Evolutionary conservation across 495 filamentous ascomycete genomes (phyloP).

Genomic region (Immersiella caudata): DNA sequence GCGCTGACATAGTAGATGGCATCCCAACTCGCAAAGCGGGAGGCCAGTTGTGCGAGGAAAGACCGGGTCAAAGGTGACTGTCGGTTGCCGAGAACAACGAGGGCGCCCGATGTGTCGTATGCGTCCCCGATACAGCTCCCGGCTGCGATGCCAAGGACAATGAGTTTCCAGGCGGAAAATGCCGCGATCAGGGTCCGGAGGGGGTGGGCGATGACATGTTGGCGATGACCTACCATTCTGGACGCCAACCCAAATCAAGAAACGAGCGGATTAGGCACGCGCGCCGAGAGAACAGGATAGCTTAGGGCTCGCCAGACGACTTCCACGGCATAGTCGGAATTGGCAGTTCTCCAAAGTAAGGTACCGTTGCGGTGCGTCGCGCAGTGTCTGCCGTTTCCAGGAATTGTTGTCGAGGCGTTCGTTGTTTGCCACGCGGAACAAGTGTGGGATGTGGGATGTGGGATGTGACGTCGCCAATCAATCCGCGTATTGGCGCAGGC

Average conservation of each 20-base stretch:
- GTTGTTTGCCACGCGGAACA: conserved; percentile 14
- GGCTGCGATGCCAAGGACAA: conserved; percentile 67
- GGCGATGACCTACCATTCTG: conserved; percentile 15
- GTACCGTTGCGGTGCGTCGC: not conserved
- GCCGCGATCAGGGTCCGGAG: conserved; percentile 37
- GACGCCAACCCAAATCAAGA: not conserved
- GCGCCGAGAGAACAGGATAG: not conserved
- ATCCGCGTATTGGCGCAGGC: conserved; percentile 3
- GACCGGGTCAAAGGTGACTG: conserved; percentile 57
- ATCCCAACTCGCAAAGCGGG: conserved; percentile 83
- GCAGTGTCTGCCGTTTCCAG: conserved; percentile 11
- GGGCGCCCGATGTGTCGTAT: conserved; percentile 85
- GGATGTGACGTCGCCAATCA: conserved; percentile 20
- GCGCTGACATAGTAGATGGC: conserved; percentile 79
- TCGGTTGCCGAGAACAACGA: conserved; percentile 48
- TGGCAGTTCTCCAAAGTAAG: conserved; percentile 7
- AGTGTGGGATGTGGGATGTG: not conserved
- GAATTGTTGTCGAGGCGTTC: conserved; percentile 5
- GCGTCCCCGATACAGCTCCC: conserved; percentile 64
- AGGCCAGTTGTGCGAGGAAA: conserved; percentile 31
- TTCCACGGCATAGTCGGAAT: conserved; percentile 19
- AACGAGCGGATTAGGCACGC: not conserved
- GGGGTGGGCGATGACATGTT: conserved; percentile 30
- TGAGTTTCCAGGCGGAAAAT: conserved; percentile 69
- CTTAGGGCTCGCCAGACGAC: conserved; percentile 3